Conservation (phyloP, 78 protist species). For the Dictyostelium citrinum region DNA sequence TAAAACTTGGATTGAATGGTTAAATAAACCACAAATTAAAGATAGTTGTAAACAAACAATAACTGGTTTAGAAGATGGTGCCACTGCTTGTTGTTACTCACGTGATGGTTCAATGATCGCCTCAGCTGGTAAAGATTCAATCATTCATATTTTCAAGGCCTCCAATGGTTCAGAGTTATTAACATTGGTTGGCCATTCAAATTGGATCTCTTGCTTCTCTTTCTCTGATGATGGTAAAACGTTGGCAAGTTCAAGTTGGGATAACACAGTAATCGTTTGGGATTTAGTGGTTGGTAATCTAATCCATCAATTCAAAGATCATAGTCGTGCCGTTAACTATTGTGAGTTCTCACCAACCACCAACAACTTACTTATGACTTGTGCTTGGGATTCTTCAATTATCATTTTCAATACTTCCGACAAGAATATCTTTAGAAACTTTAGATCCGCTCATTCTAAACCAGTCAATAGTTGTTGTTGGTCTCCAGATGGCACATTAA, state of each 20-base stretch:
- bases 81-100: constrained; percentile 35
- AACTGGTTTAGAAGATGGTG: constrained; percentile 61
- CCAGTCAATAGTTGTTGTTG: constrained; percentile 58
- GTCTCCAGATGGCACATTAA: constrained; percentile 39
- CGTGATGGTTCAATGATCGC: constrained; percentile 62
- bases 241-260: constrained; percentile 77
- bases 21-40: constrained; percentile 70
- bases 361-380: background rate
- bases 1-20: constrained; percentile 68
- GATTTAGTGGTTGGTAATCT: constrained; percentile 63
- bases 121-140: constrained; percentile 35
- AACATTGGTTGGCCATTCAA: constrained; percentile 60
- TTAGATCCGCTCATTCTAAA: constrained; percentile 32
- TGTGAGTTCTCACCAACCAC: constrained; percentile 48
- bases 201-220: constrained; percentile 58
- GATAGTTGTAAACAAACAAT: constrained; percentile 69
- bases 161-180: constrained; percentile 53
- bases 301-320: constrained; percentile 49
- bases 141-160: constrained; percentile 45
- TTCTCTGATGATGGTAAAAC: constrained; percentile 71
- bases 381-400: constrained; percentile 64
- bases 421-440: background rate
- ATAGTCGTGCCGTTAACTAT: constrained; percentile 45
- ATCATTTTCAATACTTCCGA: constrained; percentile 16
- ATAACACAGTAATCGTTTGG: constrained; percentile 68